phyloP scores from a whole-genome alignment of 441 rosid genomes.

The Euphorbia neoarborescens region DNA sequence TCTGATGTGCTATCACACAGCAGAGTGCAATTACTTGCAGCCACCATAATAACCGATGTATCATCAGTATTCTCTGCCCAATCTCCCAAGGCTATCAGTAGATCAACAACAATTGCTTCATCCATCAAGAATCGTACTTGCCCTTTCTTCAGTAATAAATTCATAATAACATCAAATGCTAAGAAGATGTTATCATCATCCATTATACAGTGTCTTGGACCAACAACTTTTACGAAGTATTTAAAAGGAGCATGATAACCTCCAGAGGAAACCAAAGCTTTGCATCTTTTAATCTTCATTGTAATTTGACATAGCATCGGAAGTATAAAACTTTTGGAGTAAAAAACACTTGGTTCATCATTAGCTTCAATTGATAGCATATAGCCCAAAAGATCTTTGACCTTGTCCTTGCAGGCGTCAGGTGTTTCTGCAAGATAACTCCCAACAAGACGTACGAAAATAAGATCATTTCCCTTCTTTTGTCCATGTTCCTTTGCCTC shows the following conservation, averaged over 20 bases:
- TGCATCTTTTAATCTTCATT: slow-evolving; percentile 62
- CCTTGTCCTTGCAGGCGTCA: slow-evolving; percentile 62
- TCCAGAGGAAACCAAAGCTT: slow-evolving; percentile 50
- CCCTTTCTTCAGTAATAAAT: slow-evolving; percentile 72
- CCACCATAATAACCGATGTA: slow-evolving; percentile 51
- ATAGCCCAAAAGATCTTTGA: slow-evolving; percentile 56
- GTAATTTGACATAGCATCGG: slow-evolving; percentile 87
- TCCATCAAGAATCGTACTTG: slow-evolving; percentile 38
- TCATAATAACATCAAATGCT: slow-evolving; percentile 84
- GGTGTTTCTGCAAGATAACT: slow-evolving; percentile 94
- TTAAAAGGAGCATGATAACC: slow-evolving; percentile 54
- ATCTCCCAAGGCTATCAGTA: slow-evolving; percentile 54
- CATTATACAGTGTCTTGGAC: slow-evolving; percentile 25
- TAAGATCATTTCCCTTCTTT: too few species aligned
- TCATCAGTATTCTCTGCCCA: slow-evolving; percentile 61
- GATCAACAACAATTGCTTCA: slow-evolving; percentile 33
- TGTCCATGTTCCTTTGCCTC: too few species aligned
- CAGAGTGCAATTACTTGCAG: slow-evolving; percentile 62
- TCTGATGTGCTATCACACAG: slow-evolving; percentile 65
- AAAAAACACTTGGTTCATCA: slow-evolving; percentile 75
- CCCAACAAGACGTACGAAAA: slow-evolving; percentile 14
- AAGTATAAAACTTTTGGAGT: slow-evolving; percentile 68
- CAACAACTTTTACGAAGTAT: slow-evolving; percentile 54
- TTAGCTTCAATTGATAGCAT: slow-evolving; percentile 78
- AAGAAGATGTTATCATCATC: slow-evolving; percentile 48